Base-by-base conservation (phyloP, 2,329 filamentous ascomycete species). In the Cercospora sp. region DNA sequence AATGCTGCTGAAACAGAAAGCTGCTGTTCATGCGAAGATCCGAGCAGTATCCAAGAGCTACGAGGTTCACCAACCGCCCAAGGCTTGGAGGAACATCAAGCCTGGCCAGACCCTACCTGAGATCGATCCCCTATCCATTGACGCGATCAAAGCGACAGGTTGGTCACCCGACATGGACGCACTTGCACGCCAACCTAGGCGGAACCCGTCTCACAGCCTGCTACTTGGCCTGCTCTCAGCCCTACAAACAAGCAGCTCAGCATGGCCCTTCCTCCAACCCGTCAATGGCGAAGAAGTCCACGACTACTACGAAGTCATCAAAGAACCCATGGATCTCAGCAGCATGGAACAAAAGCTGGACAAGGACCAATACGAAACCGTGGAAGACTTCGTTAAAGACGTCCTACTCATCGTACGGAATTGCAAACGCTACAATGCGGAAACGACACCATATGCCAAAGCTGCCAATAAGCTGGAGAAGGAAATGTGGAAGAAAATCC, bases 81-180 rank as follows among this genome's bases (percentile, higher is more conserved):
- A 90, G 71, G 88, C 93, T 76, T 99, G 94, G 94, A 90, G 89
- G 77, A 91, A 89, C 66, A 26, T 70, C 24, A 77, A 76, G 55
- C 71, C 74, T 40, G 91, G 90, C 26, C 68, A 81, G 49, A 51
- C 69, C 1, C 83, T 90, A 10, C 84, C 84, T 34, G 83, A 89
- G 63, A 96, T 98, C 77, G 91, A 99, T 76, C 93, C 95, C 0
- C 86, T 97, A 69, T 87, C 88, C 24, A 94, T 98, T 72, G 87
- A 91, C 18, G 94, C 94, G 13, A 97, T 99, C 80, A 93, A 83
- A 68, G 91, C 89, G 58, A 95, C 93, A 0, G 94, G 95, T 70
- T 99, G 95, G 95, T 96, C 92, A 0, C 91, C 92, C 0, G 94
- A 97, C 77, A 99, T 99, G 95, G 95, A 99, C 81, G 93, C 97